Percentiles rank a stretch among this genome's conserved stretches.
Evolutionary conservation across 208 protist species (phyloP).

Genomic region (Leishmania turanica): DNA sequence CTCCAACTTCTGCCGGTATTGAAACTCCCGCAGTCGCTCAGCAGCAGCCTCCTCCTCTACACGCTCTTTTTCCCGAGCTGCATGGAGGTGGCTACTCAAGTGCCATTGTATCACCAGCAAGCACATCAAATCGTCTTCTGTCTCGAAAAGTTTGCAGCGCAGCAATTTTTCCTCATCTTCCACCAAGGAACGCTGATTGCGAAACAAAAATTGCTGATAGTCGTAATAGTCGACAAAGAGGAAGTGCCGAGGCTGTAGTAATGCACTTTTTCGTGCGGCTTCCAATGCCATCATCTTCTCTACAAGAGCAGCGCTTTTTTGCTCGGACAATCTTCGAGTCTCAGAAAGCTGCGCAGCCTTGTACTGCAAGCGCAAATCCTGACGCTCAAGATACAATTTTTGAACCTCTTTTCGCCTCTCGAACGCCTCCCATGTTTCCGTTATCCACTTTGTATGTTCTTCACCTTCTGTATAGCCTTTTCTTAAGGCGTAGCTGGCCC

Average conservation of each 20-base stretch:
- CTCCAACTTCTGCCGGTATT: constrained; percentile 36
- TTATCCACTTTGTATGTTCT: constrained; percentile 68
- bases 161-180: constrained; percentile 42
- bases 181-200: constrained; percentile 35
- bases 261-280: constrained; percentile 6
- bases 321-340: constrained; percentile 2
- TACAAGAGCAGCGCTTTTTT: constrained; percentile 33
- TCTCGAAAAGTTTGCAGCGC: constrained; percentile 32
- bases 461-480: constrained; percentile 36
- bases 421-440: constrained; percentile 83
- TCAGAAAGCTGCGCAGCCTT: constrained; percentile 18
- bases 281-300: constrained; percentile 48
- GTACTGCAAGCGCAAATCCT: constrained; percentile 19
- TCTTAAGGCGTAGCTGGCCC: constrained; percentile 48
- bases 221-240: constrained; percentile 72
- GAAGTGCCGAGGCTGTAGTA: constrained; percentile 41
- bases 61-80: constrained; percentile 8
- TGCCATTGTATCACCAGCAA: constrained; percentile 20
- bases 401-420: constrained; percentile 43
- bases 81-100: constrained; percentile 2
- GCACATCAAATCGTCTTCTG: constrained; percentile 28
- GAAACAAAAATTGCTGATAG: constrained; percentile 54
- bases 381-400: constrained; percentile 29
- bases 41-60: constrained; percentile 5
- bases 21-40: constrained; percentile 14